Evolutionary conservation across 345 rosid species (phyloP).

Genomic region (Chamaenerion angustifolium): DNA sequence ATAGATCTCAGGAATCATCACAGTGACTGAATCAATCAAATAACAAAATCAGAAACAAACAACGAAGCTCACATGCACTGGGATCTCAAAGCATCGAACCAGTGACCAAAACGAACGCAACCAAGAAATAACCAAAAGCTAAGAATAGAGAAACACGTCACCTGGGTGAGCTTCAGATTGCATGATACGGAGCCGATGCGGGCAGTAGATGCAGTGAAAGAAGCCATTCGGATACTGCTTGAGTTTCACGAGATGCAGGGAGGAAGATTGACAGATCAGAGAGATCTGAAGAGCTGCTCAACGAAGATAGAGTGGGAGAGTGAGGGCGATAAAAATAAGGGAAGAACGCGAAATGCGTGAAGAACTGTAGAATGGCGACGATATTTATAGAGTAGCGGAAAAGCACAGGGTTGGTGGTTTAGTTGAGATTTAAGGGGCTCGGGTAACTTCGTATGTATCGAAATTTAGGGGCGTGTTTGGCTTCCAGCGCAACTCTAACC

Average conservation of each 20-base stretch:
- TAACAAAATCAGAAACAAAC: not conserved
- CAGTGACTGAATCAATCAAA: not conserved
- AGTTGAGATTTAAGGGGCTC: no score
- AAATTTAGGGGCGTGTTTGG: no score
- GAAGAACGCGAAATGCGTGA: not conserved
- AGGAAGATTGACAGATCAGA: conserved; percentile 1
- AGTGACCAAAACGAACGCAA: not conserved
- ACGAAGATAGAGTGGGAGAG: not conserved
- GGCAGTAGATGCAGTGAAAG: conserved; percentile 1
- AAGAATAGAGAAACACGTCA: not conserved
- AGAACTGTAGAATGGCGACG: not conserved
- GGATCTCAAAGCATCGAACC: not conserved
- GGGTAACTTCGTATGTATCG: no score
- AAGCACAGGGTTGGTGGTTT: no score
- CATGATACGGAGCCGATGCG: conserved; percentile 7
- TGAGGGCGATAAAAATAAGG: not conserved
- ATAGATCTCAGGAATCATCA: no score
- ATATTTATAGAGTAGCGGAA: no score
- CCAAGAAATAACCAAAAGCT: not conserved
- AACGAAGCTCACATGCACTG: not conserved
- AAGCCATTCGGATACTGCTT: not conserved
- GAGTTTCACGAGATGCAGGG: not conserved
- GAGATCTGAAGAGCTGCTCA: not conserved
- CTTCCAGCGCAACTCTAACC: no score
- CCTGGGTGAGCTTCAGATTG: conserved; percentile 6